phyloP scores from a whole-genome alignment of 2,329 filamentous ascomycete species.

The Periconia sp. region DNA sequence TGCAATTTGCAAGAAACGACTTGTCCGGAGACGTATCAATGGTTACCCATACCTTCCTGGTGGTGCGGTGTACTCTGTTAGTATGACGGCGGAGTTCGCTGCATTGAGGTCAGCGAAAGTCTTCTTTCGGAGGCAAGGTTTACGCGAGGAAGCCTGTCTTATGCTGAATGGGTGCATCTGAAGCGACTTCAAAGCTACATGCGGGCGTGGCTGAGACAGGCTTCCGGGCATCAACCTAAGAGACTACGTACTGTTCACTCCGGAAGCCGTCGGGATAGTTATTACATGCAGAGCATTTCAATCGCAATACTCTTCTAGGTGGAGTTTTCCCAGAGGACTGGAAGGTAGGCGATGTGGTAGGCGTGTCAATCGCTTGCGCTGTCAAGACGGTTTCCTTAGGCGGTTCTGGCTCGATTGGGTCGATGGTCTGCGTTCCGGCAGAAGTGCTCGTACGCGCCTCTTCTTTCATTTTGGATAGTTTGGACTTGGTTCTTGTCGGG shows the following conservation, averaged over 20 bases:
- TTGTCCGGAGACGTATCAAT: slow-evolving; percentile 65
- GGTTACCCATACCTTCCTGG: slow-evolving; percentile 69
- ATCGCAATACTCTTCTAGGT: slow-evolving; percentile 39
- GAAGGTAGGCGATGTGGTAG: slow-evolving; percentile 41
- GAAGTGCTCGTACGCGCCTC: slow-evolving; percentile 28
- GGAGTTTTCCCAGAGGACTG: slow-evolving; percentile 34
- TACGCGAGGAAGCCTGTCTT: no score
- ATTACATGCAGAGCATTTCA: slow-evolving; percentile 68
- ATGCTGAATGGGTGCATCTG: no score
- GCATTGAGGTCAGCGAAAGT: slow-evolving; percentile 6
- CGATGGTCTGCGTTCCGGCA: slow-evolving; percentile 28
- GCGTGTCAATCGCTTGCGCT: slow-evolving; percentile 30
- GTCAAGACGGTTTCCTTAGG: slow-evolving; percentile 38
- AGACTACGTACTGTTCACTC: no score
- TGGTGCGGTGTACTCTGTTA: slow-evolving; percentile 69
- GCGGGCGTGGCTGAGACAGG: no score
- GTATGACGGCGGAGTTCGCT: slow-evolving; percentile 49
- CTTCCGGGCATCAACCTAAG: no score
- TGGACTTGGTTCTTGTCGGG: slow-evolving; percentile 40
- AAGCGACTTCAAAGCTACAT: no score
- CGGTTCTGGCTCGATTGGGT: slow-evolving; percentile 30
- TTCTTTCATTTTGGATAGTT: slow-evolving; percentile 45
- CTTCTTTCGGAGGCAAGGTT: no score
- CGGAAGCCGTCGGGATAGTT: slow-evolving; percentile 81
- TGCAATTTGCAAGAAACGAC: slow-evolving; percentile 78